These are phyloP conservation scores for Salix purpurea DNA, from an alignment of 345 rosid species.

Conservation along the genomic window DNA sequence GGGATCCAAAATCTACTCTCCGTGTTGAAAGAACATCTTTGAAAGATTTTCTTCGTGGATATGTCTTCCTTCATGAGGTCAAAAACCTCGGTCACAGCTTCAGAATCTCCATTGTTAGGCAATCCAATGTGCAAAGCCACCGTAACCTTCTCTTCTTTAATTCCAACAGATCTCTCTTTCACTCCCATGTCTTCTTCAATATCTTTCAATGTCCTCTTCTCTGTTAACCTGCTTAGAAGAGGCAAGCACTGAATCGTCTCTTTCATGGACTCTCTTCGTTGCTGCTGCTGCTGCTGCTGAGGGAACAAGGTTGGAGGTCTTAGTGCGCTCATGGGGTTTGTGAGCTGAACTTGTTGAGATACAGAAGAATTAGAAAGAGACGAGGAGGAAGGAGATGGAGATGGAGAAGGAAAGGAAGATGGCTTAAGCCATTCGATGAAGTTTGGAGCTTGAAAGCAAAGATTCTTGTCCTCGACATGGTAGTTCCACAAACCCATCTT, in stretches of 20 bases:
- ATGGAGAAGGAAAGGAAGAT: constrained; percentile 24
- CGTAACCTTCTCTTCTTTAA: constrained; percentile 37
- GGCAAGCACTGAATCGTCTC: constrained; percentile 49
- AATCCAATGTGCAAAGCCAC: constrained; percentile 69
- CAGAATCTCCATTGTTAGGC: constrained; percentile 30
- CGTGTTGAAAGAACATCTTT: constrained; percentile 29
- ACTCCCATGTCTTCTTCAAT: constrained; percentile 25
- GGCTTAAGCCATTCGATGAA: constrained; percentile 92
- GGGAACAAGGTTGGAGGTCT: constrained; percentile 15
- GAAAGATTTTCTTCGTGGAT: constrained; percentile 26
- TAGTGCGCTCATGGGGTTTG: constrained; percentile 24
- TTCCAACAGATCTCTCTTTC: constrained; percentile 9
- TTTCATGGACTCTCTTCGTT: constrained; percentile 12
- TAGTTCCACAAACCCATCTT: constrained; percentile 54
- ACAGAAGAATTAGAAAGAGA: constrained; percentile 23
- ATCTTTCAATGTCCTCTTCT: constrained; percentile 33
- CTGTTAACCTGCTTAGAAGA: constrained; percentile 45
- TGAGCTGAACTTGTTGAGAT: constrained; percentile 28
- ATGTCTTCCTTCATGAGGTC: constrained; percentile 15
- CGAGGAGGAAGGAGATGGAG: constrained; percentile 24
- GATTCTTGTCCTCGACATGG: constrained; percentile 30
- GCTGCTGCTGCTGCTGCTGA: constrained; percentile 5
- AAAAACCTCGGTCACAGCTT: constrained; percentile 12
- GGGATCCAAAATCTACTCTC: constrained; percentile 81
- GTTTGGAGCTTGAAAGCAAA: constrained; percentile 39